Evolutionary conservation across 768 basidiomycete genomes (phyloP).

Genomic region (Amanita brunnescens): DNA sequence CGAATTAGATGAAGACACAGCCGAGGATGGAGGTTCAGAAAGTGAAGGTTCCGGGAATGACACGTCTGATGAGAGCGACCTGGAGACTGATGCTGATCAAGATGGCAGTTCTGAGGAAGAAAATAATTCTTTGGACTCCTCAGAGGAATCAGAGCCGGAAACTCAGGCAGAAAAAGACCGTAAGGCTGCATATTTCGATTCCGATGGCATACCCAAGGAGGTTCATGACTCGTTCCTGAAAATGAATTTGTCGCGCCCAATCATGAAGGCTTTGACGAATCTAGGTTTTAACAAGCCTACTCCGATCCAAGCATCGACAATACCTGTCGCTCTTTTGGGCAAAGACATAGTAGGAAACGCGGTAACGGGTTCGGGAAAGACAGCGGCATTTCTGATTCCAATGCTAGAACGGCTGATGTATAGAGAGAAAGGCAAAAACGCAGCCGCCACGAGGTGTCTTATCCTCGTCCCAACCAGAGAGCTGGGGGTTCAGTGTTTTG

Average conservation of each 20-base stretch:
- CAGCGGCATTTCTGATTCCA: slow-evolving; percentile 93
- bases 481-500: slow-evolving; percentile 91
- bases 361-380: slow-evolving; percentile 97
- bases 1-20: slow-evolving; percentile 24
- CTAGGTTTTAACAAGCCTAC: slow-evolving; percentile 81
- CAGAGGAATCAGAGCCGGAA: slow-evolving; percentile 38
- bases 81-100: slow-evolving; percentile 25
- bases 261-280: slow-evolving; percentile 82
- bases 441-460: slow-evolving; percentile 82
- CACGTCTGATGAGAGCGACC: slow-evolving; percentile 3
- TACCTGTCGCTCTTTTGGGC: slow-evolving; percentile 88
- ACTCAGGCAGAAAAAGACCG: slow-evolving; percentile 63
- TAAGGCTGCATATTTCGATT: slow-evolving; percentile 86
- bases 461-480: slow-evolving; percentile 93
- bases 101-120: slow-evolving; percentile 24
- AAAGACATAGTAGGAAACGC: slow-evolving; percentile 96
- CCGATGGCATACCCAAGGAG: slow-evolving; percentile 37
- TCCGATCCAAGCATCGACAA: slow-evolving; percentile 90
- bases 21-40: slow-evolving; percentile 19
- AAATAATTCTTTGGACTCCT: slow-evolving; percentile 17
- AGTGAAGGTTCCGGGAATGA: slow-evolving; percentile 20
- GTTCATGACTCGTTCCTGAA: slow-evolving; percentile 75
- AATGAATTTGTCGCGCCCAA: slow-evolving; percentile 93
- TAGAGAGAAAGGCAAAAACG: slow-evolving; percentile 81
- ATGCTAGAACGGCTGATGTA: slow-evolving; percentile 89